These are phyloP conservation scores for Salix purpurea DNA, from an alignment of 345 rosid genomes.

Conservation along the genomic window DNA sequence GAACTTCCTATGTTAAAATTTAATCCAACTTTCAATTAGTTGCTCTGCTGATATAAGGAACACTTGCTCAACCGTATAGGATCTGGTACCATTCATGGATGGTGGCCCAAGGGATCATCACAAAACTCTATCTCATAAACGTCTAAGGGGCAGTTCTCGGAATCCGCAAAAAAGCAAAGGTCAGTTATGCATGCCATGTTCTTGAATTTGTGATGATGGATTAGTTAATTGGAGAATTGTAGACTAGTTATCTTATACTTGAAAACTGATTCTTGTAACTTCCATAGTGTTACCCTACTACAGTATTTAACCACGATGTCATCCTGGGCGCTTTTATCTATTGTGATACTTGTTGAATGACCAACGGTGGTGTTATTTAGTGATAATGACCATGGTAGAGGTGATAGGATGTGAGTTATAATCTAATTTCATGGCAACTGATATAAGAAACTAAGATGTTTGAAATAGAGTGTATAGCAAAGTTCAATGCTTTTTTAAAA, in stretches of 20 bases:
- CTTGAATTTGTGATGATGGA: neutral
- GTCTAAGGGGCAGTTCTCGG: constrained; percentile 65
- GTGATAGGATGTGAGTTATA: neutral
- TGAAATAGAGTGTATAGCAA: neutral
- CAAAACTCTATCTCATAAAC: constrained; percentile 68
- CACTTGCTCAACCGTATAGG: constrained; percentile 35
- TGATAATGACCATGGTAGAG: neutral
- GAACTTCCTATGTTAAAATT: neutral
- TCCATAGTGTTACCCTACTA: neutral
- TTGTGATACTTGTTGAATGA: neutral
- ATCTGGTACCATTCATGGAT: constrained; percentile 87
- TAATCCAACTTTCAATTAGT: neutral
- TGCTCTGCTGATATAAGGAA: constrained; percentile 6
- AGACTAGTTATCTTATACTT: neutral
- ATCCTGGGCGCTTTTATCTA: neutral
- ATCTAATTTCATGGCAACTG: neutral
- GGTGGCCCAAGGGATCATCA: constrained; percentile 87
- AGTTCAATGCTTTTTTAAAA: neutral
- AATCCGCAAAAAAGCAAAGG: constrained; percentile 65
- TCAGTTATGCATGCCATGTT: constrained; percentile 8
- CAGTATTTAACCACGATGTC: neutral
- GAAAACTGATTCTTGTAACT: neutral
- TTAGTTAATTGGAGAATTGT: neutral
- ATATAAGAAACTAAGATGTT: neutral
- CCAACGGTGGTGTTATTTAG: no score